Evolutionary conservation across 441 rosid species (phyloP).

Genomic region (Gossypium gossypioides): DNA sequence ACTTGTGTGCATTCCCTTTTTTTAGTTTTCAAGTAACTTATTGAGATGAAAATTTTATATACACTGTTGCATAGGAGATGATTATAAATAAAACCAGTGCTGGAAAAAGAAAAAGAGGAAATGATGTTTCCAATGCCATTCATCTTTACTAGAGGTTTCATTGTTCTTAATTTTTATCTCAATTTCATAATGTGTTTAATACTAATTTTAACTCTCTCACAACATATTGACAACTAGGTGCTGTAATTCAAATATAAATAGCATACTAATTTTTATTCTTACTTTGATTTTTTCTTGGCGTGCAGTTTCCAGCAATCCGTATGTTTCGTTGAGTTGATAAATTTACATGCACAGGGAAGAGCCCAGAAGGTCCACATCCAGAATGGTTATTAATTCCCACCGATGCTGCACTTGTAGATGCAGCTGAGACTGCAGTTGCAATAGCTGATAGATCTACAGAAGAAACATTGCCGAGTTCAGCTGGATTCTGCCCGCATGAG

Average conservation of each 20-base stretch:
- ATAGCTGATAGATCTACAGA: slow-evolving; percentile 44
- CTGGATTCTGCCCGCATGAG: slow-evolving; percentile 5
- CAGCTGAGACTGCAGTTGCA: slow-evolving; percentile 39
- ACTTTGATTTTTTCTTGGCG: slow-evolving; percentile 17
- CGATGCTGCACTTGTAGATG: slow-evolving; percentile 5
- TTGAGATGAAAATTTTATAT: not conserved
- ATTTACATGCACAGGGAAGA: slow-evolving; percentile 12
- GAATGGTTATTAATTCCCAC: not conserved
- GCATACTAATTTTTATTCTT: slow-evolving; percentile 10
- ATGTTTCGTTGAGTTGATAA: not conserved
- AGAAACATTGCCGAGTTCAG: slow-evolving; percentile 23
- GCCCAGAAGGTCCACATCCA: slow-evolving; percentile 10
- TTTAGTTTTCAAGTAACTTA: not conserved
- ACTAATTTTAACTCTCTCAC: not conserved
- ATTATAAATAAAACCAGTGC: not conserved
- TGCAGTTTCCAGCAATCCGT: slow-evolving; percentile 5
- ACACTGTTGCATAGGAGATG: too few relatives aligned
- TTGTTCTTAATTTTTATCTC: not conserved
- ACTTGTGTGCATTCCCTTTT: not conserved
- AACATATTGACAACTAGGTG: not conserved
- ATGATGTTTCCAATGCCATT: not conserved
- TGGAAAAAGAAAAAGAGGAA: not conserved
- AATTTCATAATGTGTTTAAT: not conserved
- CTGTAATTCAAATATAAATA: not conserved
- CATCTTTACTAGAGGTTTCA: not conserved